Conservation (phyloP, 2,329 filamentous ascomycete species). For the Alternaria arborescens region DNA sequence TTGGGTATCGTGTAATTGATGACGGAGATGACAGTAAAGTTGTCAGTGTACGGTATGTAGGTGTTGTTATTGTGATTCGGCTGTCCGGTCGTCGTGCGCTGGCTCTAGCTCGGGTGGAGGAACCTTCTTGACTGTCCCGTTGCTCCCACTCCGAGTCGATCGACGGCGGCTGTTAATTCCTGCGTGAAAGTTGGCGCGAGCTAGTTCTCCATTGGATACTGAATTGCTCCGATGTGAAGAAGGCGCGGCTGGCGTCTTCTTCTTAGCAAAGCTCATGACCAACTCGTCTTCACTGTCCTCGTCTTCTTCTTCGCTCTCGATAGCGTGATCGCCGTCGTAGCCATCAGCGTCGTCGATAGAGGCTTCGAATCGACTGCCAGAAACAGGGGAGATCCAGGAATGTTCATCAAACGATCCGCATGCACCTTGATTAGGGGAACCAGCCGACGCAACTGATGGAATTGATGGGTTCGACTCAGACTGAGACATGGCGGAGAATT, state of each 20-base stretch:
- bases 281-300: slow-evolving; percentile 53
- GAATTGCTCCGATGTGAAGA: slow-evolving; percentile 48
- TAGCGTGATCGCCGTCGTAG: slow-evolving; percentile 52
- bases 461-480: slow-evolving; percentile 62
- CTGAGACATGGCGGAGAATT: slow-evolving; percentile 59
- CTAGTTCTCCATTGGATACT: slow-evolving; percentile 49
- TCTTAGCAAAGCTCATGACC: slow-evolving; percentile 50
- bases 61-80: slow-evolving; percentile 16
- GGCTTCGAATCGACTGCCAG: slow-evolving; percentile 38
- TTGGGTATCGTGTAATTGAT: slow-evolving; percentile 23
- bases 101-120: slow-evolving; percentile 35
- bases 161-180: slow-evolving; percentile 45
- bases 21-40: slow-evolving; percentile 20
- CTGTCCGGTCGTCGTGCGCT: slow-evolving; percentile 15
- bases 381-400: slow-evolving; percentile 33
- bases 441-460: slow-evolving; percentile 59
- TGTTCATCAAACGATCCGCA: slow-evolving; percentile 31
- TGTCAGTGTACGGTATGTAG: slow-evolving; percentile 19
- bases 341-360: slow-evolving; percentile 47
- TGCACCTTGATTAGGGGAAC: slow-evolving; percentile 55
- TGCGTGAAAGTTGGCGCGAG: slow-evolving; percentile 39
- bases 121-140: slow-evolving; percentile 61
- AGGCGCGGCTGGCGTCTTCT: slow-evolving; percentile 35
- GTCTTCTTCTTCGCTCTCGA: slow-evolving; percentile 51
- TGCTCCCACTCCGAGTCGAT: slow-evolving; percentile 58